Evolutionary conservation across 176 grass and related monocot species (phyloP).

Genomic region (Eragrostis curvula): DNA sequence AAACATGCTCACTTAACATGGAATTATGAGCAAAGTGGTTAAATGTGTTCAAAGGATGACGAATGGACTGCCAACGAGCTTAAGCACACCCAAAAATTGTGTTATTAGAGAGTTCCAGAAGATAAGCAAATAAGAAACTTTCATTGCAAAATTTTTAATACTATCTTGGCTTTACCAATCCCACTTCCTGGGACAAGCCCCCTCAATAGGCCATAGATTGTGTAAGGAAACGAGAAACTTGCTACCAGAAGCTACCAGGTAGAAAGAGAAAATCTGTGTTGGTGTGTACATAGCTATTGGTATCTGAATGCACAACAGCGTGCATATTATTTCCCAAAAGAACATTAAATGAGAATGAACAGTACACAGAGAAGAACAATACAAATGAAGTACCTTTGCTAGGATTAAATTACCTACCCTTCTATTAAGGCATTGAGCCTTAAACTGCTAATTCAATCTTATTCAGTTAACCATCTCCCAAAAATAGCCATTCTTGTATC

Average conservation of each 20-base stretch:
- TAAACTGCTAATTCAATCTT: constrained; percentile 29
- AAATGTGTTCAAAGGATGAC: not conserved
- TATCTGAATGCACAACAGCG: no score
- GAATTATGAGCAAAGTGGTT: constrained; percentile 22
- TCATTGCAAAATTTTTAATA: constrained; percentile 1
- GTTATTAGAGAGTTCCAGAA: not conserved
- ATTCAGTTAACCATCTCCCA: constrained; percentile 37
- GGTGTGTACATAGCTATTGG: no score
- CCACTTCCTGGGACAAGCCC: constrained; percentile 21
- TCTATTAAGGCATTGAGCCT: not conserved
- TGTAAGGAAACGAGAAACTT: constrained; percentile 33
- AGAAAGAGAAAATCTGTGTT: no score
- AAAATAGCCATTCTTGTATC: constrained; percentile 26
- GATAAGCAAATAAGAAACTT: constrained; percentile 3
- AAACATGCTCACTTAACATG: not conserved
- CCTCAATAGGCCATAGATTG: constrained; percentile 5
- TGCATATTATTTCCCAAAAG: constrained; percentile 45
- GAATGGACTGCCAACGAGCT: not conserved
- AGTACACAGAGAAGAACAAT: constrained; percentile 40
- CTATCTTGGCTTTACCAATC: not conserved
- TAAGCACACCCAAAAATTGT: constrained; percentile 4
- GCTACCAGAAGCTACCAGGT: not conserved
- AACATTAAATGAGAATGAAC: constrained; percentile 18
- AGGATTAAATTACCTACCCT: constrained; percentile 46
- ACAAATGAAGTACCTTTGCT: constrained; percentile 54